Evolutionary conservation across 1,284 basidiomycete species (phyloP).

Genomic region (Termitomyces sp.): DNA sequence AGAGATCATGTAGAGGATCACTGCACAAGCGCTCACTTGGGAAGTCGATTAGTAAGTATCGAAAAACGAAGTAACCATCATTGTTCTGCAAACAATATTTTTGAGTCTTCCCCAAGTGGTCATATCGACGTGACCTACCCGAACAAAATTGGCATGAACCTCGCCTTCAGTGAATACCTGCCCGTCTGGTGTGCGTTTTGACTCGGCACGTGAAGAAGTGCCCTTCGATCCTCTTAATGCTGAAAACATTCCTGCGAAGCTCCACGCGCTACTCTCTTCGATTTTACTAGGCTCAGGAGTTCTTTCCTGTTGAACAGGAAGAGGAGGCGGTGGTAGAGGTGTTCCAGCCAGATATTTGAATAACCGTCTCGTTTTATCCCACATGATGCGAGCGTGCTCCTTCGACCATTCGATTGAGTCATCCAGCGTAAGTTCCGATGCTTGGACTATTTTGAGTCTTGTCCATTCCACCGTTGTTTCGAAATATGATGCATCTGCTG

Average conservation of each 20-base stretch:
- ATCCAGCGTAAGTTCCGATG: slow-evolving; percentile 51
- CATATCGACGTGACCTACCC: slow-evolving; percentile 39
- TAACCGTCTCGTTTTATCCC: slow-evolving; percentile 45
- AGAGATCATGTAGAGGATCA: slow-evolving; percentile 1
- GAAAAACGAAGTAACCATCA: slow-evolving; percentile 71
- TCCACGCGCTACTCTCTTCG: slow-evolving; percentile 41
- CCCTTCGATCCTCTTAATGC: slow-evolving; percentile 47
- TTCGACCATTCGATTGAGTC: slow-evolving; percentile 44
- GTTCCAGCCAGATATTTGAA: slow-evolving; percentile 71
- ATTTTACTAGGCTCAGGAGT: slow-evolving; percentile 27
- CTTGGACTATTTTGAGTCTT: slow-evolving; percentile 30
- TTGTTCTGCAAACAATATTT: slow-evolving; percentile 46
- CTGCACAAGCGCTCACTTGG: slow-evolving; percentile 50
- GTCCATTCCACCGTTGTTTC: slow-evolving; percentile 39
- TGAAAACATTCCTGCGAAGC: slow-evolving; percentile 64
- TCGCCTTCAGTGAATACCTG: slow-evolving; percentile 66
- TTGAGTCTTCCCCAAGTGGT: slow-evolving; percentile 8
- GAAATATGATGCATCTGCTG: slow-evolving; percentile 35
- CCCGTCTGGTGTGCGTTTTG: slow-evolving; percentile 30
- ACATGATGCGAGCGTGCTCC: slow-evolving; percentile 31
- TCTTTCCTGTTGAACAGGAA: slow-evolving; percentile 26
- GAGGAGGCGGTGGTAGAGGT: slow-evolving; percentile 32
- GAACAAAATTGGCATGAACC: slow-evolving; percentile 71
- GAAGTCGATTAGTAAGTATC: slow-evolving; percentile 73
- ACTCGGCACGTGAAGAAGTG: slow-evolving; percentile 23